A percentile compares a stretch with the other conserved stretches of the same genome.
These are phyloP conservation scores for Eucalyptus sp. DNA, from an alignment of 345 rosid genomes.

Conservation along the genomic window DNA sequence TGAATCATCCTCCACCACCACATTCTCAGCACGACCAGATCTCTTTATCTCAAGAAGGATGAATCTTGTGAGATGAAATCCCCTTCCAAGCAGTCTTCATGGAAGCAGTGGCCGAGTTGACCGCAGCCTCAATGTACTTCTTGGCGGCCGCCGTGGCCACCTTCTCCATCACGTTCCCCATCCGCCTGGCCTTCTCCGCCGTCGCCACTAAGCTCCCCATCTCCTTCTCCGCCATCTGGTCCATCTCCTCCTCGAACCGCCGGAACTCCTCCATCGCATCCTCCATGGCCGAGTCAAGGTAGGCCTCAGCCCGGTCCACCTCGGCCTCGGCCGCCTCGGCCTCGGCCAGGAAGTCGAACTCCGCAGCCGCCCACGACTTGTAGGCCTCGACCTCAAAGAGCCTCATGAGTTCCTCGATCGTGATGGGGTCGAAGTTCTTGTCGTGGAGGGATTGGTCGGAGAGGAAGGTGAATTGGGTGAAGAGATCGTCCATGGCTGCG, in stretches of 20 bases:
- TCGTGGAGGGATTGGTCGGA: slow-evolving; percentile 59
- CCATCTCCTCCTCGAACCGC: slow-evolving; percentile 66
- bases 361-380: slow-evolving; percentile 73
- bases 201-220: slow-evolving; percentile 24
- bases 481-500: slow-evolving; percentile 50
- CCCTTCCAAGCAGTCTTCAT: slow-evolving; percentile 75
- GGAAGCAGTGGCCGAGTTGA: slow-evolving; percentile 69
- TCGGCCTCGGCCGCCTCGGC: slow-evolving; percentile 31
- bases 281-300: slow-evolving; percentile 70
- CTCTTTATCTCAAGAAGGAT: slow-evolving; percentile 39
- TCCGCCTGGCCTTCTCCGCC: slow-evolving; percentile 51
- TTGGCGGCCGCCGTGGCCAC: slow-evolving; percentile 58
- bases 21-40: background rate
- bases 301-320: slow-evolving; percentile 37
- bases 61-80: slow-evolving; percentile 49
- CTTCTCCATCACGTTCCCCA: slow-evolving; percentile 47
- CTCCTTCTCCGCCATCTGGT: slow-evolving; percentile 31
- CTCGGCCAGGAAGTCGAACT: slow-evolving; percentile 31
- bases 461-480: slow-evolving; percentile 65
- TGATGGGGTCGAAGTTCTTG: slow-evolving; percentile 62
- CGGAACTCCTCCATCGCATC: slow-evolving; percentile 65
- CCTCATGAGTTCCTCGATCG: slow-evolving; percentile 66
- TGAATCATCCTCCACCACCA: background rate
- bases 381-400: slow-evolving; percentile 81
- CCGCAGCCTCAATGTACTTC: slow-evolving; percentile 62